Conservation (phyloP, 2,329 filamentous ascomycete species). For the Rutstroemia sp. region DNA sequence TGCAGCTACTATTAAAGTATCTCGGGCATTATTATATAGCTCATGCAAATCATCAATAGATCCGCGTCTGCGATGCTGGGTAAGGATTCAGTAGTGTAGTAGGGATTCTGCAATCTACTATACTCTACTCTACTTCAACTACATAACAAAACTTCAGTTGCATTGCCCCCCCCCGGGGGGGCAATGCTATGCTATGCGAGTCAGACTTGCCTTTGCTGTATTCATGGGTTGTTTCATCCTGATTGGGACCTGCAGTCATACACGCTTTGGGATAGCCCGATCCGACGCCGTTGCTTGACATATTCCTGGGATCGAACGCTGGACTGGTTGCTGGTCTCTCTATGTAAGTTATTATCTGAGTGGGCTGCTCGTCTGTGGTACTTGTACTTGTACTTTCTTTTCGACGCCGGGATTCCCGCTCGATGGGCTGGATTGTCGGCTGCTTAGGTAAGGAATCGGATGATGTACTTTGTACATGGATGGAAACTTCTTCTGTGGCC, state of each 20-base stretch:
- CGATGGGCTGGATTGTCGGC: no score
- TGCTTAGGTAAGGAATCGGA: no score
- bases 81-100: not conserved
- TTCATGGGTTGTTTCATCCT: constrained; percentile 4
- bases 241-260: constrained; percentile 7
- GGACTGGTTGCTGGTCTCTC: not conserved
- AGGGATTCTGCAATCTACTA: not conserved
- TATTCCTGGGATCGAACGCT: not conserved
- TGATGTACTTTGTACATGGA: no score
- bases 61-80: not conserved
- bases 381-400: no score
- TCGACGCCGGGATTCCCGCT: no score
- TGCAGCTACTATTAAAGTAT: not conserved
- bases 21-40: not conserved
- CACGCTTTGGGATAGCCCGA: not conserved
- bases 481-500: no score
- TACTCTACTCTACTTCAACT: not conserved
- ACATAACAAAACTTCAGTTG: no score
- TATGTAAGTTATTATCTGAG: not conserved
- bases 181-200: no score
- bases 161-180: no score
- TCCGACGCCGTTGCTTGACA: not conserved
- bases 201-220: no score
- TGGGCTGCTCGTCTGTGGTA: no score
- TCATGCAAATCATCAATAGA: not conserved